Conservation (phyloP, 2,329 filamentous ascomycete genomes). For the Cryphonectria japonica region DNA sequence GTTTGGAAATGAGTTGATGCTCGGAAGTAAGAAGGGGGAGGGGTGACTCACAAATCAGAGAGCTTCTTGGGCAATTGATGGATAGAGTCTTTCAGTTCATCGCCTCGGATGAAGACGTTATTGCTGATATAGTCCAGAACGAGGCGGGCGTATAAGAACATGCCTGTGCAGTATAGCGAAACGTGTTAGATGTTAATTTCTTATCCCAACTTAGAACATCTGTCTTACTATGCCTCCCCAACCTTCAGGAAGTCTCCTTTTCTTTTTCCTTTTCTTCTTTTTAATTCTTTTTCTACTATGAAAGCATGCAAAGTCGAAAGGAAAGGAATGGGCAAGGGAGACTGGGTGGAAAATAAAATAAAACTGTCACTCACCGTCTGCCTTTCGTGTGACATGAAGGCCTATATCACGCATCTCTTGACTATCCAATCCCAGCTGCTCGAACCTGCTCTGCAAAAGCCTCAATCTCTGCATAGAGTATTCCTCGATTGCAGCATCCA, state of each 20-base stretch:
- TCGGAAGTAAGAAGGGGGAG: background rate
- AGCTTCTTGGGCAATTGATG: slow-evolving; percentile 34
- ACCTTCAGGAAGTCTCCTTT: background rate
- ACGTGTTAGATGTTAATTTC: background rate
- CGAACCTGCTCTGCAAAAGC: slow-evolving; percentile 20
- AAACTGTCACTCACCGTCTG: slow-evolving; percentile 34
- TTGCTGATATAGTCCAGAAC: slow-evolving; percentile 40
- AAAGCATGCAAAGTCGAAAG: background rate
- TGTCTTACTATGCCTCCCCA: no score
- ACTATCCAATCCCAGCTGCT: slow-evolving; percentile 28
- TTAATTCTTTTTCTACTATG: background rate
- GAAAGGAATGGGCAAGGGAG: no score
- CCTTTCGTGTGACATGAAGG: slow-evolving; percentile 31
- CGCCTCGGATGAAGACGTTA: slow-evolving; percentile 37
- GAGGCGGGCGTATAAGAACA: slow-evolving; percentile 44
- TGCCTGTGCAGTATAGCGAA: slow-evolving; percentile 34
- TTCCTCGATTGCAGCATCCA: slow-evolving; percentile 31
- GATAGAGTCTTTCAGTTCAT: slow-evolving; percentile 35
- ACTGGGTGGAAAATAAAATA: background rate
- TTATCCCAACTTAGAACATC: background rate
- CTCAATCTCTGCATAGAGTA: slow-evolving; percentile 32
- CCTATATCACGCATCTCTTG: slow-evolving; percentile 31
- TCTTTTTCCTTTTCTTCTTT: no score
- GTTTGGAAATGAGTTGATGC: background rate
- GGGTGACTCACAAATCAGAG: slow-evolving; percentile 34